A percentile compares a stretch with the other conserved stretches of the same genome.
Evolutionary conservation across 2,329 filamentous ascomycete species (phyloP).

Genomic region (Annulohypoxylon truncatum): DNA sequence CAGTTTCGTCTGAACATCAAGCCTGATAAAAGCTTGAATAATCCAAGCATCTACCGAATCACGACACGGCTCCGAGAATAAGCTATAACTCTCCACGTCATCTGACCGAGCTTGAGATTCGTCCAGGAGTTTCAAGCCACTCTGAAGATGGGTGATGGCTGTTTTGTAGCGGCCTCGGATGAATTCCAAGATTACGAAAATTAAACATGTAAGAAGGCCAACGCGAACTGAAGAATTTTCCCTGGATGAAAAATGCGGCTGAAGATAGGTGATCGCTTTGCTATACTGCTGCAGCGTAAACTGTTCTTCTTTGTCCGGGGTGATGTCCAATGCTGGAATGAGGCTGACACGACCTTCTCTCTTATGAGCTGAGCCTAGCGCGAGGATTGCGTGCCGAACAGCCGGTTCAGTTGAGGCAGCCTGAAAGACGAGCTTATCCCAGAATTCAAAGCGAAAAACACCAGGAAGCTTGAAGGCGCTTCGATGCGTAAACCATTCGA

Average conservation of each 20-base stretch:
- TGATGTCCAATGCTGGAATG: not conserved
- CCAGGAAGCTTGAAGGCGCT: conserved; percentile 54
- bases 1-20: conserved; percentile 49
- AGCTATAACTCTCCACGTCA: conserved; percentile 16
- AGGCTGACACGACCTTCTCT: conserved; percentile 30
- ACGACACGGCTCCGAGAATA: conserved; percentile 24
- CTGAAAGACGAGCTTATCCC: conserved; percentile 54
- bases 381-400: conserved; percentile 55
- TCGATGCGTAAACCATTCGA: conserved; percentile 58
- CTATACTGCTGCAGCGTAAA: conserved; percentile 52
- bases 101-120: conserved; percentile 38
- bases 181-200: conserved; percentile 53
- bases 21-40: conserved; percentile 54
- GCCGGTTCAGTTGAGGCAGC: conserved; percentile 53
- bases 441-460: conserved; percentile 53
- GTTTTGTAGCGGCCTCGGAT: conserved; percentile 53
- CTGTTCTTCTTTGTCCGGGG: conserved; percentile 40
- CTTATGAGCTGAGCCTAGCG: conserved; percentile 53
- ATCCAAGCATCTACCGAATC: conserved; percentile 57
- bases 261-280: conserved; percentile 53
- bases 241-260: conserved; percentile 48
- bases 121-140: conserved; percentile 55
- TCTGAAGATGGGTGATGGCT: conserved; percentile 56
- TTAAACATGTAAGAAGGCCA: conserved; percentile 53
- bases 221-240: conserved; percentile 50